Evolutionary conservation across 305 asterid genomes (phyloP), one percentile per base, ranked within the genome.

Genomic region (Solanum hybrid): DNA sequence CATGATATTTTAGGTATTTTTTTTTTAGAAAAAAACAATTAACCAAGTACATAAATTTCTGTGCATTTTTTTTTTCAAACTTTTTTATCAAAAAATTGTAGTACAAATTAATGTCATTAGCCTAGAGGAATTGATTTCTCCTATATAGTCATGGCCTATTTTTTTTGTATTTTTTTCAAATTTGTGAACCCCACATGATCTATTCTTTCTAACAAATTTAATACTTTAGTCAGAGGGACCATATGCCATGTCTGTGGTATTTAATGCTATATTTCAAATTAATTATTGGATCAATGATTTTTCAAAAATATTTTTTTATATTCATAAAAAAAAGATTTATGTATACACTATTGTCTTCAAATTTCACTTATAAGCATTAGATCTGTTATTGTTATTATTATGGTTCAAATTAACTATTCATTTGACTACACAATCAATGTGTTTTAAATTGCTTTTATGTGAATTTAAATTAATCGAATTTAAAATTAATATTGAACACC

Each of bases 181-280:
- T 18, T 40, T 82, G 87, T 83, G 40, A 83, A 78, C 87, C 87
- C 87, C 20, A 83, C 87, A 29, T 83, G 40, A 83, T 83, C 74
- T 83, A 83, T 18, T 83, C 18, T 8, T 40, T 83, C 29, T 6
- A 46, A 33, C 40, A 83, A 40, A 83, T 83, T 42, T 83, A 83
- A 6, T 80, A 80, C 73, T 83, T 29, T 83, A 33, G 35, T 46
- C 87, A 46, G 67, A 42, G 67, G 39, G 73, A 46, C 39, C 87
- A 18, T 83, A 28, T 35, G 84, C 3, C 7, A 83, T 51, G 87
- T 83, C 29, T 40, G 7, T 83, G 28, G 40, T 42, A 83, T 18
- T 83, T 10, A 83, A 29, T 83, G 87, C 39, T 8, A 82, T 28
- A 2, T 29, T 42, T 82, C 6, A 83, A 83, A 42, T 28, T 83